Base-by-base conservation (phyloP, 2,329 filamentous ascomycete species). In the Aspergillus sp. region DNA sequence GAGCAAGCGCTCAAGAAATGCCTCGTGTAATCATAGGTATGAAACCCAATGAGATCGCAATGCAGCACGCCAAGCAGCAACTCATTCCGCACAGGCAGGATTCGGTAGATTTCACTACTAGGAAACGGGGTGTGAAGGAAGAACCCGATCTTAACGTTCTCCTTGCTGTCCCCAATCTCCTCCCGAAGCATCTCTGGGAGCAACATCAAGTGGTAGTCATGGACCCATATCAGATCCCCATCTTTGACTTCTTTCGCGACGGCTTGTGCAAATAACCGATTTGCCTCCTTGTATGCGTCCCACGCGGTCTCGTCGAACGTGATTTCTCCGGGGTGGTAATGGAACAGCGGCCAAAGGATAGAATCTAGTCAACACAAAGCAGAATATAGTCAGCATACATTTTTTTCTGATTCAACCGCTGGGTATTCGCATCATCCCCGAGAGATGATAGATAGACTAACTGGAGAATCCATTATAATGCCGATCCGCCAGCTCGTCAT, bases 401-500 rank as follows among this genome's bases (percentile, higher is more conserved):
- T 9, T n/a, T n/a, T 2, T 10, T 43, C 28, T 36, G 19, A 41
- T 39, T 41, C 41, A 35, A 9, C 27, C 33, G 19, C 19, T 19
- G 19, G 19, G 19, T 19, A 19, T 1, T 19, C 7, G 9, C n/a
- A 10, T 27, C 19, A 19, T 19, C 19, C 26, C 29, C 27, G 35
- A 28, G 32, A 29, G 39, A 12, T 5, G 28, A 3, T 7, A 44
- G 43, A 36, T 28, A 12, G 41, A 63, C 85, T 67, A 73, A 94
- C 88, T 97, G 34, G 90, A 91, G 68, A 97, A 97, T 42, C 93
- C 93, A 64, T 98, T 98, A 76, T 98, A 97, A 70, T 97, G 93
- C 52, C 84, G 81, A 67, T 97, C 93, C 44, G 90, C 90, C 51
- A 97, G 79, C 57, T 97, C 89, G 59, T 96, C 88, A 51, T 90